Conservation (phyloP, 495 filamentous ascomycete genomes). For the Aspergillus funiculosus region DNA sequence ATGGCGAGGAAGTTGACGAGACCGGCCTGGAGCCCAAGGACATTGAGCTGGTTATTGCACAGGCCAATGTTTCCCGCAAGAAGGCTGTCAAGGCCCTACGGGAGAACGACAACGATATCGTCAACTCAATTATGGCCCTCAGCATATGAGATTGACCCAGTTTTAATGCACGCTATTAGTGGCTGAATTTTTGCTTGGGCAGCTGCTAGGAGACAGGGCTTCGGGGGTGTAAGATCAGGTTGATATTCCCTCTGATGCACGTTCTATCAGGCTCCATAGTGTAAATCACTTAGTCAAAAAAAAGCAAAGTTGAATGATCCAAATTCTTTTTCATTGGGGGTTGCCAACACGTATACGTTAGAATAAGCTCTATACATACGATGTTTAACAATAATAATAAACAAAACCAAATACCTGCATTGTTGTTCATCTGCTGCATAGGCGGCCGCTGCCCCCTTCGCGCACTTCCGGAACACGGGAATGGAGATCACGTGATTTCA, state of each 20-base stretch:
- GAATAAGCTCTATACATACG: no score
- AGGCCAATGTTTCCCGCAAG: conserved; percentile 92
- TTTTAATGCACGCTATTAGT: conserved; percentile 17
- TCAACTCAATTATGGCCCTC: conserved; percentile 99
- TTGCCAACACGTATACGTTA: no score
- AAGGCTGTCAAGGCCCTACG: conserved; percentile 98
- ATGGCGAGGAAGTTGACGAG: conserved; percentile 93
- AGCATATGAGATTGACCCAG: conserved; percentile 62
- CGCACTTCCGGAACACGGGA: conserved; percentile 33
- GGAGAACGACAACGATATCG: conserved; percentile 99
- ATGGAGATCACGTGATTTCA: conserved; percentile 39
- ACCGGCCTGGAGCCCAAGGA: conserved; percentile 94
- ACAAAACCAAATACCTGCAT: no score
- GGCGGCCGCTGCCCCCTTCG: conserved; percentile 8
- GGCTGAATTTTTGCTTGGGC: conserved; percentile 19
- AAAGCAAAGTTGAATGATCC: conserved; percentile 34
- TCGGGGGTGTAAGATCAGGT: conserved; percentile 29
- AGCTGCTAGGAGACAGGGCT: conserved; percentile 26
- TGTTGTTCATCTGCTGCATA: conserved; percentile 4
- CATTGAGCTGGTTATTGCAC: conserved; percentile 97
- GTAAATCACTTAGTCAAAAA: conserved; percentile 41
- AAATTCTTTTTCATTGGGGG: conserved; percentile 13
- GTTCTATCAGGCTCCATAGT: conserved; percentile 28
- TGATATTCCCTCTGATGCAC: conserved; percentile 24
- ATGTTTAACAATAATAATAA: no score